These are phyloP conservation scores for Acorus calamus DNA, from an alignment of 106 monocot species.

Conservation along the genomic window DNA sequence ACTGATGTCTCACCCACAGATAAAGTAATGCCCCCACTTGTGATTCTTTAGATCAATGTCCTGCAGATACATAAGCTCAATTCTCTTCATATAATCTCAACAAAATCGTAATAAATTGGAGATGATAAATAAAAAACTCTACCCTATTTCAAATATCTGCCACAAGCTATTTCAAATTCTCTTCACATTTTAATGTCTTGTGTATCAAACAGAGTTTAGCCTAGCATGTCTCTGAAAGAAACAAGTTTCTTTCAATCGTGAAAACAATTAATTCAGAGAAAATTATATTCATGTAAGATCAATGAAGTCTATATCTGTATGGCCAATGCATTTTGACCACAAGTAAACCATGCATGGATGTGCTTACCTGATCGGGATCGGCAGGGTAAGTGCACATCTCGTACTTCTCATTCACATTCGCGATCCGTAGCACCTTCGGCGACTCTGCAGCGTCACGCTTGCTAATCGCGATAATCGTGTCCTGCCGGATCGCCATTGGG, in stretches of 20 bases:
- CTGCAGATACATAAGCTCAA: conserved; percentile 28
- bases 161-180: no score
- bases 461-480: neutral
- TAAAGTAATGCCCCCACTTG: conserved; percentile 96
- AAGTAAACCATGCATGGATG: no score
- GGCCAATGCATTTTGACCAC: no score
- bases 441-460: neutral
- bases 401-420: conserved; percentile 36
- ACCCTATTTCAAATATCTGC: no score
- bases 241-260: no score
- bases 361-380: conserved; percentile 10
- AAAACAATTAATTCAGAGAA: no score
- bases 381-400: neutral
- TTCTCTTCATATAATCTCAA: neutral
- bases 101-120: neutral
- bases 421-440: conserved; percentile 34
- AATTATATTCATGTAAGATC: no score
- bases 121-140: no score
- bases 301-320: no score
- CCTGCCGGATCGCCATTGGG: neutral
- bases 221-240: no score
- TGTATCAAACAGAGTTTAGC: no score
- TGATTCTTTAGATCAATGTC: conserved; percentile 88
- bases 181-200: no score
- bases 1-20: conserved; percentile 66